Conservation (phyloP, 2,329 filamentous ascomycete species). For the Drechmeria coniospora region DNA sequence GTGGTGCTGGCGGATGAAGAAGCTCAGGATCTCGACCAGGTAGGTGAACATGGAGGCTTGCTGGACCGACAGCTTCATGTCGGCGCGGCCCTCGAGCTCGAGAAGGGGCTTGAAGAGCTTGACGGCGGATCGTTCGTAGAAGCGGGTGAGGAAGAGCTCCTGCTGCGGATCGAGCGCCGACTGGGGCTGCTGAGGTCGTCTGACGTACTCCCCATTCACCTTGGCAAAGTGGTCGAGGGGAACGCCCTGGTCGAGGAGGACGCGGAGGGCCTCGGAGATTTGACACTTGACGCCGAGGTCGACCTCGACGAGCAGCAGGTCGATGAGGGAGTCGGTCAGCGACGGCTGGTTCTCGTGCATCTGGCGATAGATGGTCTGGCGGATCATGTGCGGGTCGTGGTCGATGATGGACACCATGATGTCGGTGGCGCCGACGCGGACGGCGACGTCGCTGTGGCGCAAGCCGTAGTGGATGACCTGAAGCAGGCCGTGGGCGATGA, state of each 20-base stretch:
- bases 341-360: conserved; percentile 75
- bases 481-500: conserved; percentile 74
- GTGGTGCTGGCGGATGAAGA: conserved; percentile 81
- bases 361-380: conserved; percentile 82
- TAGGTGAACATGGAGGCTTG: conserved; percentile 86
- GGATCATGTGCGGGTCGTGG: conserved; percentile 88
- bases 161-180: conserved; percentile 52
- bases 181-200: conserved; percentile 43
- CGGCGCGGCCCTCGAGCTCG: conserved; percentile 54
- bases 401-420: conserved; percentile 90
- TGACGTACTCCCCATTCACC: conserved; percentile 51
- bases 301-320: conserved; percentile 76
- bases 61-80: conserved; percentile 60
- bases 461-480: conserved; percentile 85
- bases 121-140: conserved; percentile 77
- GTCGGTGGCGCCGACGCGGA: conserved; percentile 85
- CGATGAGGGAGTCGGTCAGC: conserved; percentile 82
- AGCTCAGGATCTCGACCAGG: conserved; percentile 82
- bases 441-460: conserved; percentile 65
- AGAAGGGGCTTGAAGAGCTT: conserved; percentile 79
- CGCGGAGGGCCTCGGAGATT: conserved; percentile 87
- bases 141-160: conserved; percentile 70
- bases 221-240: conserved; percentile 43
- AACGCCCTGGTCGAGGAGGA: conserved; percentile 63
- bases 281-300: conserved; percentile 93